Evolutionary conservation across 352 stramenopile genomes (phyloP).

Genomic region (Phytopythium litorale): DNA sequence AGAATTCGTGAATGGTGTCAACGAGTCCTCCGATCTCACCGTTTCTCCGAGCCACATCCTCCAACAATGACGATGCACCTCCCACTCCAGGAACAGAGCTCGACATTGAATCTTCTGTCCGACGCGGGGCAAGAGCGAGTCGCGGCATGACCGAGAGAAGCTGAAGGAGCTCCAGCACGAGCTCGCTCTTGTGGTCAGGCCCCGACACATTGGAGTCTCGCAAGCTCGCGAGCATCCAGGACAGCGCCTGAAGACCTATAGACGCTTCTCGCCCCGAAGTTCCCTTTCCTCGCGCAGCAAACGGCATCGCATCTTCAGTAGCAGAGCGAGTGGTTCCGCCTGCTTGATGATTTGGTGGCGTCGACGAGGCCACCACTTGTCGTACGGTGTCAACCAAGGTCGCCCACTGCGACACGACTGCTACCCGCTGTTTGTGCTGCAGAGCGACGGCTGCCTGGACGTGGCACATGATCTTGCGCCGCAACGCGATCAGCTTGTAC

Average conservation of each 20-base stretch:
- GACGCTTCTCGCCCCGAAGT: conserved; percentile 29
- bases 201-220: conserved; percentile 15
- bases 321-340: too few relatives aligned
- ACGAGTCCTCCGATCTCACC: conserved; percentile 19
- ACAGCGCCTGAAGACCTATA: conserved; percentile 37
- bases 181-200: conserved; percentile 25
- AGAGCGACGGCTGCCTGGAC: conserved; percentile 46
- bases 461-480: conserved; percentile 49
- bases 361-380: background rate
- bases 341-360: background rate
- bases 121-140: conserved; percentile 27
- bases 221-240: conserved; percentile 31
- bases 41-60: background rate
- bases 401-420: conserved; percentile 14
- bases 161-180: conserved; percentile 43
- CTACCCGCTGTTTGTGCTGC: conserved; percentile 43
- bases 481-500: conserved; percentile 47
- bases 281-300: conserved; percentile 23
- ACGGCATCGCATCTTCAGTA: background rate
- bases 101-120: background rate
- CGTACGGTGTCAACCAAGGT: conserved; percentile 10
- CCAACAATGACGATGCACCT: background rate
- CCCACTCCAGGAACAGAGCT: background rate
- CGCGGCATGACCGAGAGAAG: conserved; percentile 32
- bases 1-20: conserved; percentile 38